A percentile compares a stretch with the other conserved stretches of the same genome.
These are phyloP conservation scores for Collybiopsis confluens DNA, from an alignment of 768 basidiomycete species.

Conservation along the genomic window DNA sequence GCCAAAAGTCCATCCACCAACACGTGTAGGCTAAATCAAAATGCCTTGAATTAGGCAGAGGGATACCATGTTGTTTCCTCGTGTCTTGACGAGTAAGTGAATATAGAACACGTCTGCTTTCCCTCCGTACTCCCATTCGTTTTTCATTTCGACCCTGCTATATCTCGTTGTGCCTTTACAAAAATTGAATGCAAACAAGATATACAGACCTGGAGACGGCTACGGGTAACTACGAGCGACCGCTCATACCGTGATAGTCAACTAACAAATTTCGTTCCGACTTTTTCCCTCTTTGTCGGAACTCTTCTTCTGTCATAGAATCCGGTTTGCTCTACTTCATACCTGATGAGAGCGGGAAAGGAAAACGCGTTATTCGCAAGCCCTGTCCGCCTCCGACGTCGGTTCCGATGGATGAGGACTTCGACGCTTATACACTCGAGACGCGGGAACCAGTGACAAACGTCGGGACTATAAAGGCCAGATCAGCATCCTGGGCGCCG, in stretches of 20 bases:
- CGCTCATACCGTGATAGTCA: neutral
- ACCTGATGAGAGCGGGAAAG: constrained; percentile 31
- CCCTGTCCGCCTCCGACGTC: constrained; percentile 35
- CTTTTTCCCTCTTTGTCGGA: neutral
- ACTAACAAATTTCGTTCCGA: neutral
- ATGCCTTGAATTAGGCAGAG: too few relatives aligned
- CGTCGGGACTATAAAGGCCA: neutral
- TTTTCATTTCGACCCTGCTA: neutral
- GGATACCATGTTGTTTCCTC: constrained; percentile 6
- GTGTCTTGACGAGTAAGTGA: neutral
- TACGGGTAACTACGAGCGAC: neutral
- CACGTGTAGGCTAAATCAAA: too few relatives aligned
- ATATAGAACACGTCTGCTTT: neutral
- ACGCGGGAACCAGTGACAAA: constrained; percentile 11
- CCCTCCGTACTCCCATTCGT: neutral
- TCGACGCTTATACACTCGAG: constrained; percentile 31
- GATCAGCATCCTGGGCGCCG: constrained; percentile 12
- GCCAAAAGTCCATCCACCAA: too few relatives aligned
- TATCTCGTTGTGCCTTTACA: too few relatives aligned
- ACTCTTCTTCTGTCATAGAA: constrained; percentile 18
- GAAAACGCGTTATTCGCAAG: constrained; percentile 32
- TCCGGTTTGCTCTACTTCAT: constrained; percentile 36
- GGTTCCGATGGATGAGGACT: constrained; percentile 35
- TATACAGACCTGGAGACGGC: neutral
- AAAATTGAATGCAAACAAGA: neutral